Conservation (phyloP, 108 stramenopile genomes). For the Craspedostauros australis region DNA sequence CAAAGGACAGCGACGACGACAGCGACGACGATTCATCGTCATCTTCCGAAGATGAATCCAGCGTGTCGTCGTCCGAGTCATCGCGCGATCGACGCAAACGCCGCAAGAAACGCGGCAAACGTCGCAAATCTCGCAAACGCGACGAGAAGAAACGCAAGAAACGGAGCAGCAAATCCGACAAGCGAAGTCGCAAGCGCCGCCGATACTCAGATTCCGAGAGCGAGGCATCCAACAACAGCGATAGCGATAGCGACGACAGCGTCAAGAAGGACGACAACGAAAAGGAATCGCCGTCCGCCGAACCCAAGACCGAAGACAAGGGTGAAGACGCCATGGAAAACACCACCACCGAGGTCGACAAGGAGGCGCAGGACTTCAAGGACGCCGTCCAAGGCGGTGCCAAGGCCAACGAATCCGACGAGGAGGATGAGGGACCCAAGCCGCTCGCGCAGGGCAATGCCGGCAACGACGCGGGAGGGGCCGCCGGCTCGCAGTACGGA, state of each 20-base stretch:
- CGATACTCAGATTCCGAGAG: no score
- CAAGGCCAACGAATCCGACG: conserved; percentile 39
- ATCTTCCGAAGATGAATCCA: conserved; percentile 21
- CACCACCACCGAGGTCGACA: conserved; percentile 3
- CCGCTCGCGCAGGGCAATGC: conserved; percentile 39
- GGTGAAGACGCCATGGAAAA: conserved; percentile 7
- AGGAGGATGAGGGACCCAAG: conserved; percentile 54
- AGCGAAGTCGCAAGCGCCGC: no score
- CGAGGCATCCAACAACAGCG: conserved; percentile 7
- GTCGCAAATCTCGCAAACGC: no score
- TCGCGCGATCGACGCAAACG: conserved; percentile 7
- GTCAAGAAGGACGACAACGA: no score
- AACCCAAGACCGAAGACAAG: no score
- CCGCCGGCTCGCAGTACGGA: conserved; percentile 59
- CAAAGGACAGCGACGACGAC: conserved; percentile 3
- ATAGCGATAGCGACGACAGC: no score
- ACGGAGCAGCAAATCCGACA: neutral
- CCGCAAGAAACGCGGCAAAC: no score
- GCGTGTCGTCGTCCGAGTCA: conserved; percentile 26
- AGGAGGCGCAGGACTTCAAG: conserved; percentile 72
- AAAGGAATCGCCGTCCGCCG: no score
- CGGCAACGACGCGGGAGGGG: conserved; percentile 27
- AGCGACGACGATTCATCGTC: conserved; percentile 11
- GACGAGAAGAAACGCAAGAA: neutral
- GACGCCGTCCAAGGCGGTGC: conserved; percentile 54